phyloP scores from a whole-genome alignment of 768 basidiomycete species.

The Lactarius vividus region DNA sequence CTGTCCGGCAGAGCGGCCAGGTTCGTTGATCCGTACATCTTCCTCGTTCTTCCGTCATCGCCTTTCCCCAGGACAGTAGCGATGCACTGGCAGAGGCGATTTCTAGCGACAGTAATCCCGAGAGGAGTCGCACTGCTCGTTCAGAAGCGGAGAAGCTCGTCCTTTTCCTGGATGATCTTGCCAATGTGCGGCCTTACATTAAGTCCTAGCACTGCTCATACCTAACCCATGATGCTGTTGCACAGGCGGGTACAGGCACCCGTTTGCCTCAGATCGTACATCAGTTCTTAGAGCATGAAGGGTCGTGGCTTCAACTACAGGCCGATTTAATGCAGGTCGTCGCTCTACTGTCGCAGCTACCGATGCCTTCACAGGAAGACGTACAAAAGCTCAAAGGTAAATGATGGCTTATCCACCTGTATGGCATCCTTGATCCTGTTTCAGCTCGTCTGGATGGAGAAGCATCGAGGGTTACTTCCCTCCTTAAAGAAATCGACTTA shows the following conservation, averaged over 20 bases:
- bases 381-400: conserved; percentile 15
- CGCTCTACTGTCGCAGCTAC: conserved; percentile 16
- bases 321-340: conserved; percentile 16
- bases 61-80: conserved; percentile 19
- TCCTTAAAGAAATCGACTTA: conserved; percentile 6
- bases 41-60: neutral
- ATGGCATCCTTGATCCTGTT: neutral
- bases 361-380: conserved; percentile 12
- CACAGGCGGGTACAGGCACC: conserved; percentile 8
- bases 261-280: conserved; percentile 17
- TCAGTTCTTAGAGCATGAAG: conserved; percentile 26
- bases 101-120: neutral
- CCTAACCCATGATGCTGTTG: neutral
- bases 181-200: conserved; percentile 5
- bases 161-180: conserved; percentile 14
- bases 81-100: conserved; percentile 1
- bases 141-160: conserved; percentile 9
- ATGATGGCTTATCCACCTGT: neutral
- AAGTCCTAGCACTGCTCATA: neutral
- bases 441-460: conserved; percentile 16
- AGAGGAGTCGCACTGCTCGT: neutral
- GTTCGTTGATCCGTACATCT: conserved; percentile 4
- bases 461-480: conserved; percentile 5
- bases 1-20: conserved; percentile 39
- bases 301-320: conserved; percentile 14